Percentiles rank a stretch among this genome's conserved stretches.
Evolutionary conservation across 2,329 filamentous ascomycete species (phyloP).

Genomic region (Pezicula radicicola): DNA sequence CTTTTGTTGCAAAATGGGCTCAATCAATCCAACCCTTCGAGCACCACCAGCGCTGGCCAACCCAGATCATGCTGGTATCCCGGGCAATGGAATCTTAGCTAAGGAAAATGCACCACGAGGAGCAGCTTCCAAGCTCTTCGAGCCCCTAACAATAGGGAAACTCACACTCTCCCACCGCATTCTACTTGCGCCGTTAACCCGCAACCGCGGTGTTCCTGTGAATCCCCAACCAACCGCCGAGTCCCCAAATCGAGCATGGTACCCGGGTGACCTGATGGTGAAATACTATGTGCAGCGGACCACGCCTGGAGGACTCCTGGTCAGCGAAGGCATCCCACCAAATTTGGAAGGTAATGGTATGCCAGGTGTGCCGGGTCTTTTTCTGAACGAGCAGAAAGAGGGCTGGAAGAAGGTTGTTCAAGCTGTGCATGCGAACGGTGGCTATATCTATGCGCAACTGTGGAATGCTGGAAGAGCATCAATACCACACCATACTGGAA

Average conservation of each 20-base stretch:
- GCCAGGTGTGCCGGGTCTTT: conserved; percentile 52
- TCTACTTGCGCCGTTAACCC: conserved; percentile 54
- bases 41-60: conserved; percentile 30
- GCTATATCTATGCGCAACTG: conserved; percentile 56
- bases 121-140: conserved; percentile 32
- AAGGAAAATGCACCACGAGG: conserved; percentile 19
- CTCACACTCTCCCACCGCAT: conserved; percentile 46
- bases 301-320: conserved; percentile 47
- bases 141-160: conserved; percentile 35
- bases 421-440: conserved; percentile 56
- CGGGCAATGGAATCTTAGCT: conserved; percentile 48
- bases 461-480: conserved; percentile 55
- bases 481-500: conserved; percentile 34
- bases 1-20: conserved; percentile 9
- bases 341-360: conserved; percentile 41
- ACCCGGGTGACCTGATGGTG: conserved; percentile 38
- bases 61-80: conserved; percentile 41
- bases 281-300: conserved; percentile 51
- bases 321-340: conserved; percentile 52
- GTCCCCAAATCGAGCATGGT: conserved; percentile 43
- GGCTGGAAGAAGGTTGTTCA: conserved; percentile 56
- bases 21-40: conserved; percentile 4
- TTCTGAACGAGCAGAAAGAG: conserved; percentile 44
- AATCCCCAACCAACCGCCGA: conserved; percentile 39
- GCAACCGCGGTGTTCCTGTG: conserved; percentile 44